A percentile compares a stretch with the other conserved stretches of the same genome.
These are phyloP conservation scores for Aspergillus calidoustus DNA, from an alignment of 2,329 filamentous ascomycete species.

Conservation along the genomic window DNA sequence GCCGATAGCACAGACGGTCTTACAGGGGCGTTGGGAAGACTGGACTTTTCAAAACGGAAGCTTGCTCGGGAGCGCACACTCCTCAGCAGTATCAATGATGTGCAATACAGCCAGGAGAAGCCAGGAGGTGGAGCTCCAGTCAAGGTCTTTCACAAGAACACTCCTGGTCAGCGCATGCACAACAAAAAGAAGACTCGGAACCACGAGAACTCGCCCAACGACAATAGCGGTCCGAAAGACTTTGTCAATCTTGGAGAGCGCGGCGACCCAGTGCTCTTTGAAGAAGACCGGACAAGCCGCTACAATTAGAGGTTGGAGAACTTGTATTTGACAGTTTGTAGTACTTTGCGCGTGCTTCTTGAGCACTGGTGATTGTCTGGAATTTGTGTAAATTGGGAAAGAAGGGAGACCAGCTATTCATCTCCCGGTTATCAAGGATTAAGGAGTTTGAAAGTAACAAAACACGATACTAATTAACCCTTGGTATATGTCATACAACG, in stretches of 20 bases:
- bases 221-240: conserved; percentile 69
- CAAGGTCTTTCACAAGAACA: conserved; percentile 78
- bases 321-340: background rate
- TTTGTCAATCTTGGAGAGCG: conserved; percentile 86
- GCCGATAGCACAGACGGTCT: conserved; percentile 91
- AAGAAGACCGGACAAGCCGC: conserved; percentile 58
- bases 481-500: too few relatives aligned
- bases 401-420: too few relatives aligned
- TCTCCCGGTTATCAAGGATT: too few relatives aligned
- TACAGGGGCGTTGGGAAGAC: conserved; percentile 78
- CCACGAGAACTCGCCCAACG: conserved; percentile 68
- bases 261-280: conserved; percentile 79
- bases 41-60: conserved; percentile 85
- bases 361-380: background rate
- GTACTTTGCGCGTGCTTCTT: background rate
- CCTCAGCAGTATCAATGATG: conserved; percentile 78
- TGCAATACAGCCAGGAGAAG: conserved; percentile 65
- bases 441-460: too few relatives aligned
- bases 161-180: conserved; percentile 51
- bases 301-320: conserved; percentile 31
- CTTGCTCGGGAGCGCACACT: conserved; percentile 81
- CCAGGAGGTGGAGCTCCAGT: conserved; percentile 62
- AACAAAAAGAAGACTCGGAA: conserved; percentile 41
- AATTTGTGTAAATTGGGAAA: too few relatives aligned
- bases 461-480: too few relatives aligned